Evolutionary conservation across 495 filamentous ascomycete species (phyloP).

Genomic region (Penicillium mononematosum): DNA sequence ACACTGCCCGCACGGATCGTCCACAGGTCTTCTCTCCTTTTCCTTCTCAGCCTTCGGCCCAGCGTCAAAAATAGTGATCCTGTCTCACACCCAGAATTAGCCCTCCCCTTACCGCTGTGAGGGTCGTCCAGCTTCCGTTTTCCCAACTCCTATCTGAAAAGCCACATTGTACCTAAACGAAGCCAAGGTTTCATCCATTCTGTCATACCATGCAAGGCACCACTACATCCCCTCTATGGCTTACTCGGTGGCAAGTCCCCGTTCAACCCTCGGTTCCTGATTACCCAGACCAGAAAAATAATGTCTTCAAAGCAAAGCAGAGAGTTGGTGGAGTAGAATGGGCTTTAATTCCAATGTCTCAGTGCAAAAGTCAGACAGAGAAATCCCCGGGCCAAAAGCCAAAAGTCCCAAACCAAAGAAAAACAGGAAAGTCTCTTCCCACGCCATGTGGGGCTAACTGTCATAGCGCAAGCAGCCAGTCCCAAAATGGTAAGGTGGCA

Average conservation of each 20-base stretch:
- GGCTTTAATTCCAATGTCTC: constrained; percentile 12
- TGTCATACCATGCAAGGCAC: constrained; percentile 14
- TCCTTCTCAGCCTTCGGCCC: not conserved
- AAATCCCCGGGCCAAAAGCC: not conserved
- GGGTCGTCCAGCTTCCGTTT: not conserved
- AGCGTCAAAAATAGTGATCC: constrained; percentile 3
- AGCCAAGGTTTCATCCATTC: constrained; percentile 3
- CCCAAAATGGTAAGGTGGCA: constrained; percentile 17
- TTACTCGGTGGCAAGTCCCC: constrained; percentile 2
- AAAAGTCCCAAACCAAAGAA: constrained; percentile 6
- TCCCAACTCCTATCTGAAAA: constrained; percentile 6
- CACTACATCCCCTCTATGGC: constrained; percentile 8
- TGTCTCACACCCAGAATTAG: constrained; percentile 12
- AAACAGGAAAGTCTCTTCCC: constrained; percentile 19
- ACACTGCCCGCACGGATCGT: constrained; percentile 1
- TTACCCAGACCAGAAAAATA: not conserved
- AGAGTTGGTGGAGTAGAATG: not conserved
- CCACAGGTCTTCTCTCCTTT: not conserved
- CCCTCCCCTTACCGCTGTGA: constrained; percentile 11
- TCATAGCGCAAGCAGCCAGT: constrained; percentile 12
- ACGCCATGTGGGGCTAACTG: constrained; percentile 22
- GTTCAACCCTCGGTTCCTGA: not conserved
- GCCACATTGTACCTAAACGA: constrained; percentile 2
- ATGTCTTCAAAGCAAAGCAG: not conserved
- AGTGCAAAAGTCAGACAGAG: not conserved